Conservation (phyloP, 148 eudicot genomes). For the Spergularia marina region DNA sequence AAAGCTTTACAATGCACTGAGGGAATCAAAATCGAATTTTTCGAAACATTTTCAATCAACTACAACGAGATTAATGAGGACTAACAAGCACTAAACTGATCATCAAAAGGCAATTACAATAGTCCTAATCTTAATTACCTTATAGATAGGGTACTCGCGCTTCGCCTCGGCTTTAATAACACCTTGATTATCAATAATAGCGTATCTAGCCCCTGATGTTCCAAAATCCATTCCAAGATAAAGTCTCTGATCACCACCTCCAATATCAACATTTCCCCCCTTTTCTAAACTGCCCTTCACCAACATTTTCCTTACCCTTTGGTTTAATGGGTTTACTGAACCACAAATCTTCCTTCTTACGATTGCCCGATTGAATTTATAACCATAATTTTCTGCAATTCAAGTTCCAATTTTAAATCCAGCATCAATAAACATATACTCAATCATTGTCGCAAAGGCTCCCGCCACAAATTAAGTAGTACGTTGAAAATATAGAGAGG, state of each 20-base stretch:
- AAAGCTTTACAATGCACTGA: no score
- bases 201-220: slow-evolving; percentile 92
- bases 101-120: background rate
- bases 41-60: no score
- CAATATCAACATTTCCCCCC: slow-evolving; percentile 11
- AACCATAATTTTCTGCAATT: slow-evolving; percentile 15
- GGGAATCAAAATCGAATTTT: no score
- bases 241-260: slow-evolving; percentile 32
- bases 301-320: slow-evolving; percentile 1
- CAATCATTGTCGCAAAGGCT: no score
- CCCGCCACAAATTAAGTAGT: no score
- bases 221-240: slow-evolving; percentile 98
- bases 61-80: no score
- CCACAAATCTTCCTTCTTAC: slow-evolving; percentile 3
- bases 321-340: background rate
- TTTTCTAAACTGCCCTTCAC: slow-evolving; percentile 5
- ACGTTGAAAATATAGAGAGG: no score
- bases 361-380: background rate
- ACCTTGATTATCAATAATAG: slow-evolving; percentile 70
- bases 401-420: background rate
- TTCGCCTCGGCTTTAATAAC: slow-evolving; percentile 59
- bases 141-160: slow-evolving; percentile 57
- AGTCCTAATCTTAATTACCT: slow-evolving; percentile 40
- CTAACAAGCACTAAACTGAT: background rate
- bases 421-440: background rate